phyloP scores from a whole-genome alignment of 2,329 filamentous ascomycete genomes.

The Colletotrichum filicis region DNA sequence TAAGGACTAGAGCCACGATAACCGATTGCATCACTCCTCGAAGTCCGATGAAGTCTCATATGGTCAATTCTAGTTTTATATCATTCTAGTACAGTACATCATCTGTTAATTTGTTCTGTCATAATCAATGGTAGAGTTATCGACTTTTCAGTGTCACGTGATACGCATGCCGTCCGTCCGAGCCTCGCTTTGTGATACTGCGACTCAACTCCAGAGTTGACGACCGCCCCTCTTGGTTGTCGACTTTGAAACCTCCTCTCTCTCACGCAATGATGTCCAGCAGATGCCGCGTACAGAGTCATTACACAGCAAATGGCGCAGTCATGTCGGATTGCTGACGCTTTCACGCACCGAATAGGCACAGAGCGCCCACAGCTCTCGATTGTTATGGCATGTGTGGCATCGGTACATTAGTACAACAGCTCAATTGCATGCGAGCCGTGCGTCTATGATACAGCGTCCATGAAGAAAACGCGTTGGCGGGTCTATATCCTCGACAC shows the following conservation, averaged over 20 bases:
- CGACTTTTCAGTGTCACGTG: background rate
- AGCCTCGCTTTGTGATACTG: background rate
- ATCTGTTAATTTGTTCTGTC: background rate
- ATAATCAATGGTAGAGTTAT: background rate
- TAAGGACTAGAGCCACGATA: background rate
- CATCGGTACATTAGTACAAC: conserved; percentile 21
- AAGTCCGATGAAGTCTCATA: background rate
- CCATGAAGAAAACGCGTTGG: conserved; percentile 23
- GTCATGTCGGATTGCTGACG: background rate
- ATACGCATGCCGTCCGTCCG: background rate
- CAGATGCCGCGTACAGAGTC: no score
- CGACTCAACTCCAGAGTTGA: background rate
- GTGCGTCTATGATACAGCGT: conserved; percentile 38
- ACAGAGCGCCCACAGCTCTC: background rate
- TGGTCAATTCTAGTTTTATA: background rate
- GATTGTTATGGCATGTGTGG: background rate
- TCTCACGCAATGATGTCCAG: background rate
- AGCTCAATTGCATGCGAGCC: conserved; percentile 29
- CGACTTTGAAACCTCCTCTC: background rate
- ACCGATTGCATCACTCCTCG: background rate
- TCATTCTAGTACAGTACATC: background rate
- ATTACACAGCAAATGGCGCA: no score
- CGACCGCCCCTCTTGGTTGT: background rate
- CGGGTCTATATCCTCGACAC: conserved; percentile 11
- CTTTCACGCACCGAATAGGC: background rate